A percentile compares a stretch with the other conserved stretches of the same genome.
Conservation (phyloP, 2,329 filamentous ascomycete genomes). For the Cordyceps tenuipes region DNA sequence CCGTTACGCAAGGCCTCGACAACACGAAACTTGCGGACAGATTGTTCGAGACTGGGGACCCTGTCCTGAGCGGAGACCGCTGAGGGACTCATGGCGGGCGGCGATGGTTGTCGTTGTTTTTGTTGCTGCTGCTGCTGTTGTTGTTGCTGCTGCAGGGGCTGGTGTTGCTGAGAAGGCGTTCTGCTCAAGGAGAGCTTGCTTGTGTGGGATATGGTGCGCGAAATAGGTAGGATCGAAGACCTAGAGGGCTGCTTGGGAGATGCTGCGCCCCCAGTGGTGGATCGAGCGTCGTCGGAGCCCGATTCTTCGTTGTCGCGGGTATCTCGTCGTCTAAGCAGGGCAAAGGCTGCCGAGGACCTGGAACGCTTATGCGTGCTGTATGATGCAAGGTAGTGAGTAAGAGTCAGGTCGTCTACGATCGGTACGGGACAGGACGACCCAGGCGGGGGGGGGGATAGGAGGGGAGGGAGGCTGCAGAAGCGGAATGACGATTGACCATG, state of each 20-base stretch:
- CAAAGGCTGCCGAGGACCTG: constrained; percentile 43
- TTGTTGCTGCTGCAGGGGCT: constrained; percentile 18
- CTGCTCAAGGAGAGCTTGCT: constrained; percentile 41
- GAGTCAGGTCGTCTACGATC: constrained; percentile 9
- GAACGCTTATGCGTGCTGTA: constrained; percentile 42
- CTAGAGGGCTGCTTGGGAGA: constrained; percentile 24
- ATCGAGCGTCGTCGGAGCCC: constrained; percentile 42
- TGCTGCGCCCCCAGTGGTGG: constrained; percentile 26
- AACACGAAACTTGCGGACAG: constrained; percentile 85
- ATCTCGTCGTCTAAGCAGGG: constrained; percentile 47
- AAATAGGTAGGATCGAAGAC: constrained; percentile 25
- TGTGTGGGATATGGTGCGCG: constrained; percentile 31
- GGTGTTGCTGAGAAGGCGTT: constrained; percentile 24
- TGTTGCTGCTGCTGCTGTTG: constrained; percentile 21
- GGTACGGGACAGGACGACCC: not conserved
- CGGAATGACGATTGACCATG: not conserved
- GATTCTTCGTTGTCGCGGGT: constrained; percentile 41
- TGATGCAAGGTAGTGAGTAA: not conserved
- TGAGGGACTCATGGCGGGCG: constrained; percentile 13
- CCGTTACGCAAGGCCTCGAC: constrained; percentile 89
- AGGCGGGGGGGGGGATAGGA: not conserved
- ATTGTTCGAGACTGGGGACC: constrained; percentile 69
- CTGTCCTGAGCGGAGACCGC: constrained; percentile 28
- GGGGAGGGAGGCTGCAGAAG: not conserved
- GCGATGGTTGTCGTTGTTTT: constrained; percentile 24